These are phyloP conservation scores for Cryptococcus maquisensis DNA, from an alignment of 1,284 basidiomycete species.

Conservation along the genomic window DNA sequence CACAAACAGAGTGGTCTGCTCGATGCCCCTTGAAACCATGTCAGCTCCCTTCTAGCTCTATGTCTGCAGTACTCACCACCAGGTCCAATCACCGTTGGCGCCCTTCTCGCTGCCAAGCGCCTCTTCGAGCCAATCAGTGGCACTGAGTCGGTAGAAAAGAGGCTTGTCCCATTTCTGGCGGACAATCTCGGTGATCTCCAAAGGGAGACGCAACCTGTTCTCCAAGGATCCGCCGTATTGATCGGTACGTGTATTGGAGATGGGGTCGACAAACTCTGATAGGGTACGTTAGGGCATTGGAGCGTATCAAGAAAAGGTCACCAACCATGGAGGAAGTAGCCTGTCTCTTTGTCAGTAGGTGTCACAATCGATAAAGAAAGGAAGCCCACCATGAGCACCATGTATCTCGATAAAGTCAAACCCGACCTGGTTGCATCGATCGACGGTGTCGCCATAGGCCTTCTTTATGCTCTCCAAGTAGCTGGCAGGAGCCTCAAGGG, in stretches of 20 bases:
- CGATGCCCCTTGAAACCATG: conserved; percentile 63
- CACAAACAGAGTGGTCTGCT: conserved; percentile 64
- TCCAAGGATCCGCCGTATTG: conserved; percentile 68
- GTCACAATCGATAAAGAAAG: background rate
- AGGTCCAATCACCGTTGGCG: conserved; percentile 49
- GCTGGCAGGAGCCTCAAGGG: conserved; percentile 57
- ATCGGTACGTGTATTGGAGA: conserved; percentile 67
- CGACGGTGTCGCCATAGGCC: conserved; percentile 62
- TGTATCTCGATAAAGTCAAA: conserved; percentile 82
- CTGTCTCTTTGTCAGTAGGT: background rate
- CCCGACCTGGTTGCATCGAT: conserved; percentile 57
- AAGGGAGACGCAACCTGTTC: conserved; percentile 65
- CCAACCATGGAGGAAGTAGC: conserved; percentile 24
- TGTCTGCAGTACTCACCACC: conserved; percentile 34
- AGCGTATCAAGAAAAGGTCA: background rate
- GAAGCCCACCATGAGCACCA: conserved; percentile 56
- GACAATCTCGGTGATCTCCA: conserved; percentile 57
- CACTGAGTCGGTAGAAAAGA: conserved; percentile 69
- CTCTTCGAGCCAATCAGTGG: conserved; percentile 69
- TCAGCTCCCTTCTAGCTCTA: background rate
- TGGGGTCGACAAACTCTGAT: conserved; percentile 60
- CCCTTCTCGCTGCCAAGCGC: conserved; percentile 47
- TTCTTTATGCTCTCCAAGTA: conserved; percentile 62
- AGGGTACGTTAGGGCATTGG: background rate
- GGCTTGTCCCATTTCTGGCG: conserved; percentile 64